Percentiles rank a stretch among this genome's conserved stretches.
Conservation (phyloP, 2,329 filamentous ascomycete genomes). For the Cordyceps farinosa region DNA sequence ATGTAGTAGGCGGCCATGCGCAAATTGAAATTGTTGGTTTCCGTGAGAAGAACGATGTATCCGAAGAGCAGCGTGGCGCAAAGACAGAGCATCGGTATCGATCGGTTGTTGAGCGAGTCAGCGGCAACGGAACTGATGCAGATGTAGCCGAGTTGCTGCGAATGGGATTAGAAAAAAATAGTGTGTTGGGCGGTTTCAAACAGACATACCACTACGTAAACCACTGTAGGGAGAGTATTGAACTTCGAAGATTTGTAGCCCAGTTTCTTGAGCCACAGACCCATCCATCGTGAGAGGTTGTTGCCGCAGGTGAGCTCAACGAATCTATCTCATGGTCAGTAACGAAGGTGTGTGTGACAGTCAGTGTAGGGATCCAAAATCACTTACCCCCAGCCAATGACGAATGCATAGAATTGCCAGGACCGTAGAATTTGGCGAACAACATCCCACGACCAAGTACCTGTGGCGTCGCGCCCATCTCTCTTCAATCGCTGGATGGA, state of each 20-base stretch:
- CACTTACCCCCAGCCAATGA: constrained; percentile 18
- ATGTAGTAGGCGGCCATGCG: constrained; percentile 19
- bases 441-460: constrained; percentile 15
- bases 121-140: constrained; percentile 15
- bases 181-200: not conserved
- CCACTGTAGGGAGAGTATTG: constrained; percentile 13
- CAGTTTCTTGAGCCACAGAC: constrained; percentile 15
- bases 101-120: constrained; percentile 17
- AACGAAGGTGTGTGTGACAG: not conserved
- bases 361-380: too few species aligned
- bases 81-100: constrained; percentile 11
- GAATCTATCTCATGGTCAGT: not conserved
- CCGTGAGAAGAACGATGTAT: constrained; percentile 14
- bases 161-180: not conserved
- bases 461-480: constrained; percentile 15
- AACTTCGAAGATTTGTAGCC: not conserved
- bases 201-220: not conserved
- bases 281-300: constrained; percentile 18
- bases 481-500: constrained; percentile 10
- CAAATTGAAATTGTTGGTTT: not conserved
- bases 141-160: constrained; percentile 16
- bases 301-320: constrained; percentile 18
- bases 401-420: constrained; percentile 19
- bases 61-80: constrained; percentile 9
- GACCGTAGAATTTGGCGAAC: constrained; percentile 12